Conservation (phyloP, 305 asterid species). For the Fraxinus platypoda region DNA sequence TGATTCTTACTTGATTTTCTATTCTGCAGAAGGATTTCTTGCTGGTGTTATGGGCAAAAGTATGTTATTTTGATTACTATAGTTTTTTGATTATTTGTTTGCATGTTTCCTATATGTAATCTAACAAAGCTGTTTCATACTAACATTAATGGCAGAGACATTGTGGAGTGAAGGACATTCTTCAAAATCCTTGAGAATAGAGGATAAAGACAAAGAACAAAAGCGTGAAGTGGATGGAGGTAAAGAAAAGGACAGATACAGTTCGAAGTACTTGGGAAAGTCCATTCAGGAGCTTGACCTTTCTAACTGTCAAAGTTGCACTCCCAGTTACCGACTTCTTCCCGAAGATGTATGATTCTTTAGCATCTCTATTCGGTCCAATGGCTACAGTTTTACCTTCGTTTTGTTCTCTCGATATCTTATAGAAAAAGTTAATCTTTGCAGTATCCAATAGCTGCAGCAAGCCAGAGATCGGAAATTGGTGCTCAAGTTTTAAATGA, state of each 20-base stretch:
- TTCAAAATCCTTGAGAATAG: constrained; percentile 62
- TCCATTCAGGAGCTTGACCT: constrained; percentile 99
- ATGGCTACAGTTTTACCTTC: neutral
- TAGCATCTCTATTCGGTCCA: neutral
- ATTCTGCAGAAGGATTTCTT: constrained; percentile 88
- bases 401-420: neutral
- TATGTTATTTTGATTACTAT: constrained; percentile 55
- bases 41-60: constrained; percentile 97
- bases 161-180: constrained; percentile 81
- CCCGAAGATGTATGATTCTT: constrained; percentile 79
- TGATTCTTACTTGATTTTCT: constrained; percentile 34
- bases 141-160: constrained; percentile 54
- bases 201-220: constrained; percentile 78
- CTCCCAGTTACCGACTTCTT: constrained; percentile 97
- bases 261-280: constrained; percentile 87
- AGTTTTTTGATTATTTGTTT: constrained; percentile 6
- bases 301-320: constrained; percentile 77
- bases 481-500: constrained; percentile 88
- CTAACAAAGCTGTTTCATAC: constrained; percentile 27
- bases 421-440: constrained; percentile 22
- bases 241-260: constrained; percentile 77
- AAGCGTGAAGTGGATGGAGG: constrained; percentile 77
- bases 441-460: constrained; percentile 91
- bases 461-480: constrained; percentile 90
- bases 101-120: constrained; percentile 17